These are phyloP conservation scores for Neonectria punicea DNA, from an alignment of 2,329 filamentous ascomycete genomes.

Conservation along the genomic window DNA sequence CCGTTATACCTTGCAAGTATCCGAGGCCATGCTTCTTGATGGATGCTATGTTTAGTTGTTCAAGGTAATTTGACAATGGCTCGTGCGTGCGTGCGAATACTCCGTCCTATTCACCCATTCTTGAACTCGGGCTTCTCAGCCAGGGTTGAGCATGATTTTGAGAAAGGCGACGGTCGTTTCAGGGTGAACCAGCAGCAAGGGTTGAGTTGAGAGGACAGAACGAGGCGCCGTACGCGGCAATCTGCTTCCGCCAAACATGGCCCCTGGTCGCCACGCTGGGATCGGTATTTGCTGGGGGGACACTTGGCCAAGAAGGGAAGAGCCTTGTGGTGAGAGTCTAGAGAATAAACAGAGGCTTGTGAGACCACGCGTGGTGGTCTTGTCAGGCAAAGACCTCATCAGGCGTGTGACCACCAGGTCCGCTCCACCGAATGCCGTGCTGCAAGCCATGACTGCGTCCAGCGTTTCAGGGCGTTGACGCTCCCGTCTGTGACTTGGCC, in stretches of 20 bases:
- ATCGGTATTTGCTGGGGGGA: constrained; percentile 13
- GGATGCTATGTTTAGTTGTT: constrained; percentile 33
- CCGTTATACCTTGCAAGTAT: not conserved
- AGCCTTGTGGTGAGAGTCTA: not conserved
- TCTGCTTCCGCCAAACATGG: constrained; percentile 24
- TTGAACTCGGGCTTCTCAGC: constrained; percentile 2
- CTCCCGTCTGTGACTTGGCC: constrained; percentile 27
- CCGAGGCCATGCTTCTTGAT: not conserved
- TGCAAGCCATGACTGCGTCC: constrained; percentile 32
- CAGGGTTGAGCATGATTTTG: constrained; percentile 24
- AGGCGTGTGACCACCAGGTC: constrained; percentile 21
- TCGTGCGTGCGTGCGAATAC: constrained; percentile 26
- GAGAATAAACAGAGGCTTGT: not conserved
- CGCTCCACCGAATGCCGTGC: constrained; percentile 30
- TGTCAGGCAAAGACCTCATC: constrained; percentile 4
- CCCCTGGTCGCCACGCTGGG: constrained; percentile 14
- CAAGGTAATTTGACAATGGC: constrained; percentile 29
- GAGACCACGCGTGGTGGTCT: not conserved
- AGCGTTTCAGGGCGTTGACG: constrained; percentile 38
- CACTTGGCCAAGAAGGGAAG: constrained; percentile 13
- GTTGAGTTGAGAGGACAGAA: not conserved
- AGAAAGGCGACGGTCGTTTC: constrained; percentile 29
- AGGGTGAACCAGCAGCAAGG: constrained; percentile 29
- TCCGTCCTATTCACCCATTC: constrained; percentile 19
- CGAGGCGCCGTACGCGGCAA: constrained; percentile 27